Base-by-base conservation (phyloP, 2,329 filamentous ascomycete species). In the Monosporascus cannonballus region DNA sequence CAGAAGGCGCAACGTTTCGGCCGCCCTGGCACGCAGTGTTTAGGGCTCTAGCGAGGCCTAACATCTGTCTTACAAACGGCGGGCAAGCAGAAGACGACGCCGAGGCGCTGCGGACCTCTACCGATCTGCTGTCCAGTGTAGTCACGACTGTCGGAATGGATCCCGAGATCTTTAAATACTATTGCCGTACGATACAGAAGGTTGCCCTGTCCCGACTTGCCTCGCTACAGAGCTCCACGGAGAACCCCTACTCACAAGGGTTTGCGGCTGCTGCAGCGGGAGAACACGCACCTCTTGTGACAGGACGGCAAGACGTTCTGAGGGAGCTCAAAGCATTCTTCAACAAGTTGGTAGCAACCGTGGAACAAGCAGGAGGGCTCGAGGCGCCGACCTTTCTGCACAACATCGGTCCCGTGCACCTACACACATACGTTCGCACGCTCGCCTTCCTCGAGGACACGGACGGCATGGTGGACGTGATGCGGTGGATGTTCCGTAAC, bases 401-500 rank as follows among this genome's bases (percentile, higher is more conserved):
- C 38, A 65, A 72, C 14, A 70, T 84, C 11, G 66, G 67, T 9
- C 75, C 78, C 6, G 68, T 68, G 20, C 67, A 76, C 38, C 63
- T 83, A 1, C 81, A 87, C 59, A 71, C 73, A 2, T 87, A 88
- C 63, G 76, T 90, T 64, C 76, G 84, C 47, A 76, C 81, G 1
- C 71, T 90, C 22, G 86, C 80, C 1, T 76, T 79, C 50, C 67
- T 83, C n/a, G 78, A 77, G 37, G 82, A 89, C 57, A 73, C 75
- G 48, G 69, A 77, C 2, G 81, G 78, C 48, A 81, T 90, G 64
- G 73, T 78, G 5, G 71, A 70, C 4, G 68, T 85, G 5, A 68
- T 86, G 15, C 66, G 70, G 30, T 91, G 85, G 84, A 78, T 86
- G 58, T 67, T 79, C 1, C 59, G 67, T 24, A 68, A 83, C 50